Evolutionary conservation across 805 yeast species (phyloP).

Genomic region (Grigorovia jiainica): DNA sequence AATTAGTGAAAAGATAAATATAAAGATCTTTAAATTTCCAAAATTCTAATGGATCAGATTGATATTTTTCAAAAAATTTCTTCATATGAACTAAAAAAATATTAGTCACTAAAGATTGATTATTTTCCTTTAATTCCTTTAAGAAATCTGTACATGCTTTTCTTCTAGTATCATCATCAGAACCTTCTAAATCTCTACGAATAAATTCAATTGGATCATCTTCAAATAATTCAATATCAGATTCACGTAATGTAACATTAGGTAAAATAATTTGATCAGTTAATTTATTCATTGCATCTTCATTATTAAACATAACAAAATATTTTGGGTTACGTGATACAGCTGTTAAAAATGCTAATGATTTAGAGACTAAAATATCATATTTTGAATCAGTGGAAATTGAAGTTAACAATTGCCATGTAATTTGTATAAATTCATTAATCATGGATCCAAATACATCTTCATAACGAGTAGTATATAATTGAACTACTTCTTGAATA

Average conservation of each 20-base stretch:
- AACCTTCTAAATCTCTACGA: conserved; percentile 89
- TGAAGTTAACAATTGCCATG: conserved; percentile 67
- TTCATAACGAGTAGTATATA: conserved; percentile 84
- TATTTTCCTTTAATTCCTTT: conserved; percentile 72
- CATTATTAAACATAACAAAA: conserved; percentile 52
- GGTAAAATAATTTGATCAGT: conserved; percentile 82
- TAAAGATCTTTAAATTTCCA: conserved; percentile 90
- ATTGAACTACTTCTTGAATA: conserved; percentile 73
- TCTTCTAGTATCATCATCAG: conserved; percentile 87
- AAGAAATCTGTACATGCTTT: conserved; percentile 88
- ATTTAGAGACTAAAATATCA: conserved; percentile 75
- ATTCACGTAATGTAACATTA: conserved; percentile 72
- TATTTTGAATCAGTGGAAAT: conserved; percentile 64
- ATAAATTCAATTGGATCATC: conserved; percentile 94
- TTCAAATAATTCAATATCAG: conserved; percentile 88
- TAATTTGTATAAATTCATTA: conserved; percentile 66
- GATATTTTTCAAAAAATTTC: conserved; percentile 48
- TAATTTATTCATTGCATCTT: conserved; percentile 59
- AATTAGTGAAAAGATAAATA: conserved; percentile 71
- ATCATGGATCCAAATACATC: conserved; percentile 81
- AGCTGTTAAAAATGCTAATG: conserved; percentile 73
- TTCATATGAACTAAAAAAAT: conserved; percentile 66
- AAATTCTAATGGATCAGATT: conserved; percentile 34
- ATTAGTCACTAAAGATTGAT: conserved; percentile 64
- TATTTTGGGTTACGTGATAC: conserved; percentile 65